Percentiles rank a stretch among this genome's conserved stretches.
phyloP scores from a whole-genome alignment of 2,329 filamentous ascomycete species.

The Rhinocladiella similis region DNA sequence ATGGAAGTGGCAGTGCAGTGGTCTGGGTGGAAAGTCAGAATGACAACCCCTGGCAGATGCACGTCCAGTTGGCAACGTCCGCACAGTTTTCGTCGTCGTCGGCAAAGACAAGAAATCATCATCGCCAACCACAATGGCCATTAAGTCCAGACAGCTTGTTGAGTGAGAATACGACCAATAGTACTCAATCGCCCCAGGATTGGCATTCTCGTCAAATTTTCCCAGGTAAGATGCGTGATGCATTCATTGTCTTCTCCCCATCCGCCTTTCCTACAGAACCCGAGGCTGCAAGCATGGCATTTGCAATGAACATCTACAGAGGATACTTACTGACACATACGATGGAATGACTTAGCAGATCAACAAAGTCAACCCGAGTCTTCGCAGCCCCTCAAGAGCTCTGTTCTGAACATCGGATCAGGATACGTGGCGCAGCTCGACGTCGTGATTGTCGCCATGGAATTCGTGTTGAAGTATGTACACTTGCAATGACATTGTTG shows the following conservation, averaged over 20 bases:
- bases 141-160: neutral
- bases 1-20: neutral
- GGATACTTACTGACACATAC: no score
- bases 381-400: neutral
- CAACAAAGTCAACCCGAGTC: neutral
- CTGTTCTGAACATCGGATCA: neutral
- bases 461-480: constrained; percentile 38
- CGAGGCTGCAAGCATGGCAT: no score
- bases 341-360: neutral
- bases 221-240: neutral
- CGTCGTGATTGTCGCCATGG: constrained; percentile 30
- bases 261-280: no score
- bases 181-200: neutral
- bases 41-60: constrained; percentile 7
- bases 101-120: neutral
- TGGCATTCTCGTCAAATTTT: neutral
- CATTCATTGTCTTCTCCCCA: no score
- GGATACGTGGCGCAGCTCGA: constrained; percentile 13
- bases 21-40: constrained; percentile 12
- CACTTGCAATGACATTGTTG: no score
- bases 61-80: constrained; percentile 13
- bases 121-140: neutral
- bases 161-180: neutral
- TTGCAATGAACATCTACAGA: no score
- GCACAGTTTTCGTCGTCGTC: neutral